These are phyloP conservation scores for Trypanosoma avium DNA, from an alignment of 208 protist genomes.

Conservation along the genomic window DNA sequence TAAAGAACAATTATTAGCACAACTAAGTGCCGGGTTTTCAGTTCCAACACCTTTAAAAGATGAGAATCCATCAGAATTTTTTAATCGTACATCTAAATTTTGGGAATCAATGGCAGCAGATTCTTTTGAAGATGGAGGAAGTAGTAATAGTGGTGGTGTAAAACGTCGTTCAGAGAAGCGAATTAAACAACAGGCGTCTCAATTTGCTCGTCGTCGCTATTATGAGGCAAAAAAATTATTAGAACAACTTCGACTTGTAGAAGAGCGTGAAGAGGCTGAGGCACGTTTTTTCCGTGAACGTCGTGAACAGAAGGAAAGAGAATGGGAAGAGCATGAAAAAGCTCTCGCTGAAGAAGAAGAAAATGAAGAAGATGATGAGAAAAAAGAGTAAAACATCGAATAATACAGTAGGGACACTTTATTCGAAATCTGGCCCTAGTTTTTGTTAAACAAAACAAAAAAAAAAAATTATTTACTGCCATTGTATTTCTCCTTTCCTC, in stretches of 20 bases:
- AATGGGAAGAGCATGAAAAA: constrained; percentile 63
- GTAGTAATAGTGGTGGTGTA: background rate
- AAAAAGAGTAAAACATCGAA: background rate
- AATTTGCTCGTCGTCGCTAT: constrained; percentile 66
- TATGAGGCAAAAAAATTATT: constrained; percentile 70
- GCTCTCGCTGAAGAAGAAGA: constrained; percentile 13
- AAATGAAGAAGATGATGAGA: constrained; percentile 31
- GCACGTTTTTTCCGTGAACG: constrained; percentile 74
- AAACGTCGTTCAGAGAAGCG: constrained; percentile 28
- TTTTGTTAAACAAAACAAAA: too few species aligned
- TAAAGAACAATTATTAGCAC: constrained; percentile 83
- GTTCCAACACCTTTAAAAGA: constrained; percentile 70
- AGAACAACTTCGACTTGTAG: constrained; percentile 73
- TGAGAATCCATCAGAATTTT: constrained; percentile 61
- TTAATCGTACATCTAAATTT: constrained; percentile 56
- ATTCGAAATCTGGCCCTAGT: too few species aligned
- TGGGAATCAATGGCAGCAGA: constrained; percentile 72
- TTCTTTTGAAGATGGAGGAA: constrained; percentile 32
- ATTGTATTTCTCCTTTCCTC: too few species aligned
- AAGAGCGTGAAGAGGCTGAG: constrained; percentile 80
- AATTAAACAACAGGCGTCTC: constrained; percentile 35
- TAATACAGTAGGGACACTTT: too few species aligned
- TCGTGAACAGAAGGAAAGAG: constrained; percentile 66
- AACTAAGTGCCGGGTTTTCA: constrained; percentile 55
- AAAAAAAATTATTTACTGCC: too few species aligned